Evolutionary conservation across 768 basidiomycete species (phyloP).

Genomic region (Lentinus brumalis): DNA sequence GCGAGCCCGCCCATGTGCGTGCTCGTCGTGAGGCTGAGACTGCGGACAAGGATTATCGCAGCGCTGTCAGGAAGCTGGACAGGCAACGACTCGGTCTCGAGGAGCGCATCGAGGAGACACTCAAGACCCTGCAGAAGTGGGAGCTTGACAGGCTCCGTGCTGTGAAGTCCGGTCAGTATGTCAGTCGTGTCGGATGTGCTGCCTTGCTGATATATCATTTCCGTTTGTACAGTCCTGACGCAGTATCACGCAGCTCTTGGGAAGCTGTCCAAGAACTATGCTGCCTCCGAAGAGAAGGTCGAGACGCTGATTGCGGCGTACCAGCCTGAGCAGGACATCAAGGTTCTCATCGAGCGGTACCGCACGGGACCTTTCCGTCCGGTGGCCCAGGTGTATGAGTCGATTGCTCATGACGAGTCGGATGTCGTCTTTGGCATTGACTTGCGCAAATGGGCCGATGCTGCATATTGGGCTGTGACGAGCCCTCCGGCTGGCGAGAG

Average conservation of each 20-base stretch:
- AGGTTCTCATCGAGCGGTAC: conserved; percentile 87
- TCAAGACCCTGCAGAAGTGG: conserved; percentile 82
- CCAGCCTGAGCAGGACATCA: conserved; percentile 86
- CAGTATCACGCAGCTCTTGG: conserved; percentile 85
- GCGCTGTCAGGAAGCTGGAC: conserved; percentile 81
- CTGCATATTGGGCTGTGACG: conserved; percentile 57
- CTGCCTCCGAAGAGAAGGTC: conserved; percentile 67
- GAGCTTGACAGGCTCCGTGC: conserved; percentile 82
- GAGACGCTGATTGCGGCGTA: conserved; percentile 78
- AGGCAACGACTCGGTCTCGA: conserved; percentile 84
- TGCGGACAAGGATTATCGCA: conserved; percentile 78
- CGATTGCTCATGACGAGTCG: conserved; percentile 76
- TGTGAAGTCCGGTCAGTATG: conserved; percentile 71
- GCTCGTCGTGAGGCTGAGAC: conserved; percentile 78
- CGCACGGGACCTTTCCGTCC: conserved; percentile 94
- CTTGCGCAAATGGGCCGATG: conserved; percentile 87
- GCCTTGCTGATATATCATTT: neutral
- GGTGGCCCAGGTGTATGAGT: conserved; percentile 82
- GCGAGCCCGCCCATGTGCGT: conserved; percentile 69
- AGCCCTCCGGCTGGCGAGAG: conserved; percentile 44
- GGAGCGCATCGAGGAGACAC: conserved; percentile 80
- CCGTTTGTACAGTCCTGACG: conserved; percentile 56
- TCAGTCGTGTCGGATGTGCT: conserved; percentile 4
- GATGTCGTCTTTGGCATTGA: conserved; percentile 94
- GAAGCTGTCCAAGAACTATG: conserved; percentile 69